Evolutionary conservation across 192 early-diverging fungal genomes (phyloP), one percentile per base, ranked within the genome.

Genomic region (Chytriomyces sp.): DNA sequence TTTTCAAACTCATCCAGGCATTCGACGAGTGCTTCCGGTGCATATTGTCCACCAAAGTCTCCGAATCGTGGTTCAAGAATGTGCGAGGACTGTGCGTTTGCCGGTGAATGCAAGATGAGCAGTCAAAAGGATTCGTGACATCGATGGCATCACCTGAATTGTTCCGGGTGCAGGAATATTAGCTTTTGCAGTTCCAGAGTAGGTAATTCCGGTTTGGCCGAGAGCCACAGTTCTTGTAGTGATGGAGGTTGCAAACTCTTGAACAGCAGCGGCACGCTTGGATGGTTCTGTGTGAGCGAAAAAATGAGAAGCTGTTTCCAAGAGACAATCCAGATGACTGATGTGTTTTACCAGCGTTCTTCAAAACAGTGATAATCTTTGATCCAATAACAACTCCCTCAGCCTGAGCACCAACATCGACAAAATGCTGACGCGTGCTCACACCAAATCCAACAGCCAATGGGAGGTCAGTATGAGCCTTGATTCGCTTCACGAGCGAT

Each of bases 381-480:
- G 92, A 93, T 76, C 96, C 96, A 78, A 99, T 96, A 10, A 99
- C 95, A 53, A 98, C 96, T 79, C 96, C 98, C 64, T 98, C 96
- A 8, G 95, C 93, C 72, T 94, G 89, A 20, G 84, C 80, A 24
- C 92, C 94, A n/a, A 98, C 94, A 44, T 91, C 82, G 49, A 82
- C 67, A 78, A 97, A 99, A 67, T 99, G 97, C 76, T 95, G 92
- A 47, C 91, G 85, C 18, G 88, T 97, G 61, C 92, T 88, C 20
- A 99, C 96, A 79, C 98, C 97, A 84, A 99, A 99, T 53, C 98
- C 98, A 43, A 99, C 98, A 16, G 97, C 98, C 44, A 99, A 86
- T 6, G 95, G 94, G 18, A 94, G 59, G 23, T 86, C 69, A 6
- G 95, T 97, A 81, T 94, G 83, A 68, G 92, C 88, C 46, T 92